These are phyloP conservation scores for Lactarius tabidus DNA, from an alignment of 768 basidiomycete genomes.

Conservation along the genomic window DNA sequence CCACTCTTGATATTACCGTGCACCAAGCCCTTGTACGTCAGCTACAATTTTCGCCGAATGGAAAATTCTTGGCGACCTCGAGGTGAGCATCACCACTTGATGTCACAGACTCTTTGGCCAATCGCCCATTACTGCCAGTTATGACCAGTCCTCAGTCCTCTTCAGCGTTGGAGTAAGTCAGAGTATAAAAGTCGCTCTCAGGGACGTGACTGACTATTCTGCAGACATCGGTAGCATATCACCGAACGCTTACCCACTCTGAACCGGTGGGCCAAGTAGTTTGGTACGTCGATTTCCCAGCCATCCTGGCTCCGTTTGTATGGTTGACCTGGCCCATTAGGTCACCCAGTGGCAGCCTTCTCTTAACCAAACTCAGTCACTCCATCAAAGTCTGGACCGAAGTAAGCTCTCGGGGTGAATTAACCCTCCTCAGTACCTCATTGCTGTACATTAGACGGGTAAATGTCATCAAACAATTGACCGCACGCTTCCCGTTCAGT, in stretches of 20 bases:
- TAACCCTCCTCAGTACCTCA: background rate
- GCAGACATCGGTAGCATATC: slow-evolving; percentile 38
- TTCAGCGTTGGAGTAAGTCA: no score
- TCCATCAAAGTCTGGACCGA: slow-evolving; percentile 70
- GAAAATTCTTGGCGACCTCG: slow-evolving; percentile 67
- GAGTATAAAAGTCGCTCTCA: no score
- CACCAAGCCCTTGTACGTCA: slow-evolving; percentile 68
- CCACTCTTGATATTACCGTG: slow-evolving; percentile 57
- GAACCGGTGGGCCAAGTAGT: slow-evolving; percentile 74
- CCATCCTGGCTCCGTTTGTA: slow-evolving; percentile 33
- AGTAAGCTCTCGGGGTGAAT: slow-evolving; percentile 36
- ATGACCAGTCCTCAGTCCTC: no score
- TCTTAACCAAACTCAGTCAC: slow-evolving; percentile 60
- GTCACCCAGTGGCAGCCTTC: slow-evolving; percentile 58
- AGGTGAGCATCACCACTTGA: slow-evolving; percentile 50
- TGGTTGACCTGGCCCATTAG: slow-evolving; percentile 75
- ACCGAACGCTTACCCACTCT: slow-evolving; percentile 61
- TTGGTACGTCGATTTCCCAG: slow-evolving; percentile 43
- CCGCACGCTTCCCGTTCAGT: slow-evolving; percentile 50
- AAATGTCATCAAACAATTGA: slow-evolving; percentile 65
- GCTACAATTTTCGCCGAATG: slow-evolving; percentile 74
- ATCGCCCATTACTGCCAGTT: no score
- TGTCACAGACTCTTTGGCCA: no score
- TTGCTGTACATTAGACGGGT: slow-evolving; percentile 47
- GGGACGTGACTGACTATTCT: slow-evolving; percentile 36